Base-by-base conservation (phyloP, 352 stramenopile species). In the Phytophthora hybrid region DNA sequence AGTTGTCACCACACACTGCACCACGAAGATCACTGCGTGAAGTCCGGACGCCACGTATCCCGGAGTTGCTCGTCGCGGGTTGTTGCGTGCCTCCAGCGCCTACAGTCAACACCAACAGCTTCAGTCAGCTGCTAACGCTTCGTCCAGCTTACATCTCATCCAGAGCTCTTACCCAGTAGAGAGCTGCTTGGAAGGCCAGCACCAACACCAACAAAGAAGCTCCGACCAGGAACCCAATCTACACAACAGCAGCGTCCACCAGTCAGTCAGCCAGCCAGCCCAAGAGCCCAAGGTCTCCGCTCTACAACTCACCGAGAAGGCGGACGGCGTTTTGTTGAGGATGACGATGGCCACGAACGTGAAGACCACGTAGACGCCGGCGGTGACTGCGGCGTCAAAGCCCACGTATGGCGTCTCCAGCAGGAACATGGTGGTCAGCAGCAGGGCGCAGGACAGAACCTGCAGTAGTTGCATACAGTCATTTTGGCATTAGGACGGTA, bases 251-350 rank as follows among this genome's bases (percentile, higher is more conserved):
- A 71, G 37, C 37, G 59, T 55, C 5, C 13, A 63, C 39, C 11
- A 55, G 2, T 53, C 14, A 26, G 46, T 31, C 29, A 31, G 4
- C 6, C 29, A 31, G 0, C 21, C 51, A 55, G n/a, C n/a, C n/a
- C n/a, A n/a, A n/a, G n/a, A n/a, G 13, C 14, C 11, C 32, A 26
- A 29, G 46, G n/a, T 53, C 46, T n/a, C 16, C 13, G 7, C 18
- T 49, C 6, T 63, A 18, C 58, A 63, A 32, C 26, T 54, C 63
- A 94, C 88, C 60, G 83, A 92, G 71, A 91, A 95, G 31, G 87
- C 88, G 1, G 88, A 95, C 1, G 88, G 88, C 56, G 87, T 83
- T 59, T 94, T 94, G 79, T 94, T 94, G 46, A 95, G 74, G 52
- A 93, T 84, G 53, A 92, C 81, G 66, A 95, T 87, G 49, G 87